Conservation (phyloP, 2,329 filamentous ascomycete genomes). For the Amphichorda felina region DNA sequence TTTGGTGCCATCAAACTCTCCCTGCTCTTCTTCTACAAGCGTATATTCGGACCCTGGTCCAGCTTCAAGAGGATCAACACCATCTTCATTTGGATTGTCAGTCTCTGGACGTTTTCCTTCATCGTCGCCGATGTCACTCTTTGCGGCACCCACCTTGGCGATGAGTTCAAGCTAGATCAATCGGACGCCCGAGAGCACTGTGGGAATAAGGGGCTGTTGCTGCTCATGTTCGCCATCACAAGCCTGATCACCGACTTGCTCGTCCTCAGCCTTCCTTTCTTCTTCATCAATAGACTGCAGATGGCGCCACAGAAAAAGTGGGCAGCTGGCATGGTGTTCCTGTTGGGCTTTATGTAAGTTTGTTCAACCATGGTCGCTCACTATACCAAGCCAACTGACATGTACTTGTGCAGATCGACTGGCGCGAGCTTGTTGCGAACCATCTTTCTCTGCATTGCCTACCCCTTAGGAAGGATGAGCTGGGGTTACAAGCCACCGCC, state of each 20-base stretch:
- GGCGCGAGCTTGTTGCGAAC: slow-evolving; percentile 4
- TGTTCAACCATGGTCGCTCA: neutral
- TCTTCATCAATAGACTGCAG: slow-evolving; percentile 4
- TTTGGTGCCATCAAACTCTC: slow-evolving; percentile 7
- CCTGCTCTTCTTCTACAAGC: slow-evolving; percentile 6
- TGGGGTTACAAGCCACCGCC: slow-evolving; percentile 3
- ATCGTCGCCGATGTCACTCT: slow-evolving; percentile 3
- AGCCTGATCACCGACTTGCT: slow-evolving; percentile 5
- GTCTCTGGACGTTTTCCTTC: slow-evolving; percentile 4
- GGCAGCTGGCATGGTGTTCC: slow-evolving; percentile 3
- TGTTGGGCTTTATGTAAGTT: slow-evolving; percentile 5
- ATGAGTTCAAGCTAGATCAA: slow-evolving; percentile 3
- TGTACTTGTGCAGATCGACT: slow-evolving; percentile 2
- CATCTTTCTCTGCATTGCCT: slow-evolving; percentile 5
- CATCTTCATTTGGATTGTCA: slow-evolving; percentile 4
- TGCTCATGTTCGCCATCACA: slow-evolving; percentile 6
- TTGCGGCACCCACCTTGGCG: slow-evolving; percentile 3
- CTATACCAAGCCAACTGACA: neutral
- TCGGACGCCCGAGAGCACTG: slow-evolving; percentile 1
- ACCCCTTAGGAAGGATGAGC: slow-evolving; percentile 4
- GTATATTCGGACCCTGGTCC: slow-evolving; percentile 4
- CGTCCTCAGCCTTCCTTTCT: slow-evolving; percentile 4
- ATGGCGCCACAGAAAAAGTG: slow-evolving; percentile 6
- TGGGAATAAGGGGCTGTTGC: slow-evolving; percentile 5
- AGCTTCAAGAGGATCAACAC: slow-evolving; percentile 4